Base-by-base conservation (phyloP, 1,139 yeast species). In the Debaryomyces sp. region DNA sequence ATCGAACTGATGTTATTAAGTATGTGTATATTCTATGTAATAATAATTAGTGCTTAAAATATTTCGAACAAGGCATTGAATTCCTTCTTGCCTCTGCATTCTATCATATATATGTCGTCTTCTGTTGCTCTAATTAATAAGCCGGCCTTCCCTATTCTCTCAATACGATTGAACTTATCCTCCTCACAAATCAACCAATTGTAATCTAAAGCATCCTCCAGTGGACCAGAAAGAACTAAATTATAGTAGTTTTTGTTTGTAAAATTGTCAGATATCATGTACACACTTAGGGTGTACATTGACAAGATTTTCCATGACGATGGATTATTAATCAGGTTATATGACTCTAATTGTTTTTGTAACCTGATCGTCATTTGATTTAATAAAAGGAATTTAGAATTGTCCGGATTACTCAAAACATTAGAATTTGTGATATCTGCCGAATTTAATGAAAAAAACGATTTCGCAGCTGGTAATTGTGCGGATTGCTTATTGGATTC, bases 101-200 rank as follows among this genome's bases (percentile, higher is more conserved):
- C 81, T 51, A 76, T 64, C 80, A 76, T 75, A 58, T 57, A 76
- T 41, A 71, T 65, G 27, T 66, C 64, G 26, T 59, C 57, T n/a
- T 63, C 62, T 12, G 63, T 53, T 4, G 62, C 70, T 52, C 68
- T 71, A 34, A 76, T 64, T 55, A 76, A 64, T 52, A 76, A 61
- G 7, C 78, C 81, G 5, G 81, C 81, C 50, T 69, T 75, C 12
- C 81, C 81, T 33, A 76, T 75, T 48, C 66, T 63, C 53, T 74
- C 75, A 38, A 75, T 61, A 26, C 67, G 56, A 34, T 63, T 60
- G 41, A 50, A 53, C 47, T 64, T 71, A 4, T 65, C 68, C 23
- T 67, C 71, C 33, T 68, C 75, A 36, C 64, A 48, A 35, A 76
- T 64, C 24, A 68, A 55, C 80, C 80, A 76, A 50, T 55, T 62